Percentiles rank a stretch among this genome's conserved stretches.
Evolutionary conservation across 169 alveolate species (phyloP).

Genomic region (Cyclospora cayetanensis): DNA sequence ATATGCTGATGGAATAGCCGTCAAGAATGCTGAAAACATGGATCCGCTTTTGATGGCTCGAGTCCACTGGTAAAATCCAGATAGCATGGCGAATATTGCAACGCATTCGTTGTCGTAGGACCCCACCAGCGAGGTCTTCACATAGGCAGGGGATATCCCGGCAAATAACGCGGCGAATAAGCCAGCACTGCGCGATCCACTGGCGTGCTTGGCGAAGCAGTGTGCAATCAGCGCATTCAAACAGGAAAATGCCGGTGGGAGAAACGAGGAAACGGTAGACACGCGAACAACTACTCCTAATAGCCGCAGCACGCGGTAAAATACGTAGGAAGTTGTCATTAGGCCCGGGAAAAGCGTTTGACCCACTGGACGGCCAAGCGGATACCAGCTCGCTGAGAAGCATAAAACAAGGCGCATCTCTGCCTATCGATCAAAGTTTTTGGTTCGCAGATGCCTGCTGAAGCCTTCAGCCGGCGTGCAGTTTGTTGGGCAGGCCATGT

Average conservation of each 20-base stretch:
- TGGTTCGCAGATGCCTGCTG: not conserved
- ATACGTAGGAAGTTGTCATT: constrained; percentile 94
- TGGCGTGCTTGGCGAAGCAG: constrained; percentile 75
- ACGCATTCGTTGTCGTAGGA: constrained; percentile 99
- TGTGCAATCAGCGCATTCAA: constrained; percentile 91
- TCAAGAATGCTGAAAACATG: constrained; percentile 82
- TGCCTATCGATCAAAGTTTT: not conserved
- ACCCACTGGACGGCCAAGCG: constrained; percentile 98
- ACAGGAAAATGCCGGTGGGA: constrained; percentile 97
- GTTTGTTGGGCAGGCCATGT: too few relatives aligned
- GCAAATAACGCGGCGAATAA: constrained; percentile 95
- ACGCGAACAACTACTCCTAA: constrained; percentile 89
- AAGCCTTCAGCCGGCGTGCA: too few relatives aligned
- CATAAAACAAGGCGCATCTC: not conserved
- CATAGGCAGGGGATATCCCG: constrained; percentile 96
- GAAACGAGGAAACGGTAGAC: constrained; percentile 95
- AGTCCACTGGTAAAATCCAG: constrained; percentile 93
- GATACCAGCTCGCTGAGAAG: constrained; percentile 95
- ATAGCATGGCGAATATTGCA: constrained; percentile 95
- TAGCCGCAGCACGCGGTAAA: constrained; percentile 73
- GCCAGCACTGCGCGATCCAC: constrained; percentile 94
- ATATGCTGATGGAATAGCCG: constrained; percentile 83
- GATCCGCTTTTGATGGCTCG: constrained; percentile 94
- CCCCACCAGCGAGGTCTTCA: constrained; percentile 93
- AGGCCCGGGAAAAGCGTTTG: constrained; percentile 98